Conservation (phyloP, 345 rosid genomes). For the Tarenaya hassleriana region DNA sequence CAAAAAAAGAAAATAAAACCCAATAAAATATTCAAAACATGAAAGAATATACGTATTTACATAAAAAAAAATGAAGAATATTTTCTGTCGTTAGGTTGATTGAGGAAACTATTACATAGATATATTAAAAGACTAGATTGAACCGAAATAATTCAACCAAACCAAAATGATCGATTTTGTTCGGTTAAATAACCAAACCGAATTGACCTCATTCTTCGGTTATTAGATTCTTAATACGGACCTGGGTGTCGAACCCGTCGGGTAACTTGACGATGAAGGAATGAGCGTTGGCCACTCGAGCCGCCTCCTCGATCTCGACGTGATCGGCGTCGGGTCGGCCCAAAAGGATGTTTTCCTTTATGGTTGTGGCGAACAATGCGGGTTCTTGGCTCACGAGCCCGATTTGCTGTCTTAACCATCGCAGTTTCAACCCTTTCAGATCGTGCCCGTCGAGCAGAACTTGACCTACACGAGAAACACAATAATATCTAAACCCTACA, state of each 20-base stretch:
- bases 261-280: conserved; percentile 90
- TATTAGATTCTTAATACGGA: conserved; percentile 23
- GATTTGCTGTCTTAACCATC: conserved; percentile 91
- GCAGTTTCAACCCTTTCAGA: conserved; percentile 69
- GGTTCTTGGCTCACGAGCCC: conserved; percentile 99
- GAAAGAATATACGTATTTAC: no score
- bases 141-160: no score
- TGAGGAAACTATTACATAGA: no score
- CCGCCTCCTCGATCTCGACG: conserved; percentile 87
- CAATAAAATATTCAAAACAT: no score
- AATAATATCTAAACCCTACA: no score
- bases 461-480: conserved; percentile 53
- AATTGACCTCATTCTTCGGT: background rate
- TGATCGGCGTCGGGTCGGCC: conserved; percentile 84
- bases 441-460: conserved; percentile 82
- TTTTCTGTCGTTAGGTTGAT: no score
- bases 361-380: conserved; percentile 85
- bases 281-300: conserved; percentile 94
- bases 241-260: conserved; percentile 93
- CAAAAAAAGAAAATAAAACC: no score
- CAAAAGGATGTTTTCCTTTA: conserved; percentile 83
- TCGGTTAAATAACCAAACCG: background rate
- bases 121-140: no score
- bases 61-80: no score
- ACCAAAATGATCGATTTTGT: no score